Evolutionary conservation across 164 flowering plant genomes (phyloP), one percentile per base, ranked within the genome.

Genomic region (Vitis vinifera): DNA sequence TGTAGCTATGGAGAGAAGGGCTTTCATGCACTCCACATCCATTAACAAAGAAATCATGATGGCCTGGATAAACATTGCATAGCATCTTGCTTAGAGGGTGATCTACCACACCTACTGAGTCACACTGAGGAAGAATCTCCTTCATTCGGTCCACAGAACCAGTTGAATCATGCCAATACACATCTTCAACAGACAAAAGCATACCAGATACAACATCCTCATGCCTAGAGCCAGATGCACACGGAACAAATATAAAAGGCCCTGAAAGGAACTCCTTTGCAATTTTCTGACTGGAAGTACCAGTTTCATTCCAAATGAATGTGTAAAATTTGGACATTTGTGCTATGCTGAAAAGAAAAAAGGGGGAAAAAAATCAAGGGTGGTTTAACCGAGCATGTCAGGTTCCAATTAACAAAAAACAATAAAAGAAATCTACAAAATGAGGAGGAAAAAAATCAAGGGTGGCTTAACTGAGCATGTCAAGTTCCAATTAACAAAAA

Each of bases 241-340:
- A 73, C 48, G 99, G 99, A 75, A 95, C 84, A 83, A 95, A 95
- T 73, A 95, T 84, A 74, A 76, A 91, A 67, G 93, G 85, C 8
- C 83, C 86, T 30, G 86, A 82, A 59, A 27, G 68, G 3, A 95
- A 71, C 67, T 76, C 84, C 49, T 78, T 79, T 10, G 70, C 19
- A 31, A 84, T 67, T 77, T 81, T 77, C 65, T 72, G 68, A 76
- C 74, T 79, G 55, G 87, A 80, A 69, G 74, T 48, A 70, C 79
- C 6, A 55, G 83, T 78, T 74, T 77, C 92, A 76, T 79, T 79
- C 96, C 90, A 90, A 71, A 95, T 79, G 72, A 84, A 87, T 68
- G 84, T 29, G 78, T 93, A 95, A 27, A 90, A 85, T 72, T 79
- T 90, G 65, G 90, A 83, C 97, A 95, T 93, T 75, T 95, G 98